Evolutionary conservation across 1,284 basidiomycete species (phyloP).

Genomic region (Malassezia arunalokei): DNA sequence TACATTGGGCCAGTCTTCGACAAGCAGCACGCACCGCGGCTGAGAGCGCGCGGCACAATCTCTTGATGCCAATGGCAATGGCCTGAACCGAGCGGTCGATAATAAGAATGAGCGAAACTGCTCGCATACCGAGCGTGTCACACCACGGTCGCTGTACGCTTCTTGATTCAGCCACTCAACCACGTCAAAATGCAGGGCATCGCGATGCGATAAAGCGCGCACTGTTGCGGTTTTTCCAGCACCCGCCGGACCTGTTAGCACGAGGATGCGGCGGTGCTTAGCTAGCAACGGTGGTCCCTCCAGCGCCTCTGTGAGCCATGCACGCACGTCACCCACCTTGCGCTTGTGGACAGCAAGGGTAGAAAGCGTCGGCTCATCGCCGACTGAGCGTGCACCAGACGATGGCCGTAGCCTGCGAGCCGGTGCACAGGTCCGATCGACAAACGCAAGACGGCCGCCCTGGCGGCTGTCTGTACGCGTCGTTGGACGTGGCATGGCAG

Average conservation of each 20-base stretch:
- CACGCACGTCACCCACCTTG: conserved; percentile 70
- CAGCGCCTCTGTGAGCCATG: conserved; percentile 74
- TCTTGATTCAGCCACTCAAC: conserved; percentile 67
- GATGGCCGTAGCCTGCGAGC: neutral
- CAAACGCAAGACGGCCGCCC: neutral
- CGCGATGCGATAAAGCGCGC: conserved; percentile 54
- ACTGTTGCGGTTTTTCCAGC: conserved; percentile 79
- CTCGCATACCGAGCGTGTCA: conserved; percentile 17
- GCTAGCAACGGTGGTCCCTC: conserved; percentile 55
- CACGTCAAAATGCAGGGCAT: conserved; percentile 65
- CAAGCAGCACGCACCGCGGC: conserved; percentile 55
- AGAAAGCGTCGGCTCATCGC: conserved; percentile 47
- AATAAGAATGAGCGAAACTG: conserved; percentile 31
- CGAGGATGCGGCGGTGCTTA: conserved; percentile 70
- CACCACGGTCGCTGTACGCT: neutral
- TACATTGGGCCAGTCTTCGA: conserved; percentile 87
- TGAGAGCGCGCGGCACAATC: neutral
- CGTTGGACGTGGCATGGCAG: neutral
- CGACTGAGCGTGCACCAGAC: neutral
- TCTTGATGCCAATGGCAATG: conserved; percentile 16
- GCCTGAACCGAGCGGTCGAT: conserved; percentile 21
- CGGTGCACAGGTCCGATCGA: neutral
- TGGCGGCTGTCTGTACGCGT: neutral
- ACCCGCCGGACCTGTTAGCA: conserved; percentile 77
- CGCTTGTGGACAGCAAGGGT: conserved; percentile 69